phyloP scores from a whole-genome alignment of 345 rosid species.

The Citrus hindsii region DNA sequence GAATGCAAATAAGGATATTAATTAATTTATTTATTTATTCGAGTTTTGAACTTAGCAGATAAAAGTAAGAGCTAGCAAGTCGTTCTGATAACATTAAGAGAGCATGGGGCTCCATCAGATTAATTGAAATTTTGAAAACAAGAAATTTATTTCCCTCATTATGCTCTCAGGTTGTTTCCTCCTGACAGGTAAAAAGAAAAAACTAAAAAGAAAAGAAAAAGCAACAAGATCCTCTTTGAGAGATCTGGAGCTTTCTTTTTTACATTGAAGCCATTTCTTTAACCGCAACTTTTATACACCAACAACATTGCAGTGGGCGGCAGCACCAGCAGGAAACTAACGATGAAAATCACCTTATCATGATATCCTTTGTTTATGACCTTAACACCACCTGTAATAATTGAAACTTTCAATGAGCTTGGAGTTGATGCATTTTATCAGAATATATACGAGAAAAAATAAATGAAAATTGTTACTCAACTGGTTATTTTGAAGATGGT shows the following conservation, averaged over 20 bases:
- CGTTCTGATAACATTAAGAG: neutral
- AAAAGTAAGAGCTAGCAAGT: conserved; percentile 9
- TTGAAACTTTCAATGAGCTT: conserved; percentile 13
- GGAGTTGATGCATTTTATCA: neutral
- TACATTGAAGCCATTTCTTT: conserved; percentile 18
- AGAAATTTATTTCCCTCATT: conserved; percentile 33
- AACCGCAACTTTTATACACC: conserved; percentile 1
- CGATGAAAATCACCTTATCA: conserved; percentile 10
- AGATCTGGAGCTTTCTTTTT: conserved; percentile 13
- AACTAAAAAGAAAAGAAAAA: neutral
- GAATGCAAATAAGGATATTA: neutral
- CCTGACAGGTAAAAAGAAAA: conserved; percentile 26
- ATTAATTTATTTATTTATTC: neutral
- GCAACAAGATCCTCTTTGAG: conserved; percentile 21
- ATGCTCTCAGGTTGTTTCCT: conserved; percentile 34
- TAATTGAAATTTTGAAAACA: conserved; percentile 10
- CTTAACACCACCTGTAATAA: conserved; percentile 40
- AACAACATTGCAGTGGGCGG: conserved; percentile 7
- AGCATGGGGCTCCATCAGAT: conserved; percentile 27
- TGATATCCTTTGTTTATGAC: neutral
- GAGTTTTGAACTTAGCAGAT: neutral
- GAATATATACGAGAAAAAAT: neutral
- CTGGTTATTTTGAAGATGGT: conserved; percentile 50
- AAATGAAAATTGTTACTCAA: conserved; percentile 19
- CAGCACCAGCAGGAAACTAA: neutral